Percentiles rank a stretch among this genome's conserved stretches.
phyloP scores from a whole-genome alignment of 176 grass and related monocot genomes.

The Chloris gayana region DNA sequence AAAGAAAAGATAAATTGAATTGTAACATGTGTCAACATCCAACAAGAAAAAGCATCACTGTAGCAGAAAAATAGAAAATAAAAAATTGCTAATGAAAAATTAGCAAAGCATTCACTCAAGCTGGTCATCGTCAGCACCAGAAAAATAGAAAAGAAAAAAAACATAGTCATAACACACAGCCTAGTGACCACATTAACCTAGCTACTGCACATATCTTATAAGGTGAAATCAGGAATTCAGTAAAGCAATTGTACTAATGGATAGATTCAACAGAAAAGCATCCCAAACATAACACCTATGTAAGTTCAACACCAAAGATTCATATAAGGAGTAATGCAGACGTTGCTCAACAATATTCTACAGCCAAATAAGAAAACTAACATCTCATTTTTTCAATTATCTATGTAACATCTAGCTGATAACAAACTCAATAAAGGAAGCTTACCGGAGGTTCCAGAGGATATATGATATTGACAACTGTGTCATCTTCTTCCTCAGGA shows the following conservation, averaged over 20 bases:
- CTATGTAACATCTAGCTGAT: conserved; percentile 1
- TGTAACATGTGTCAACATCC: not conserved
- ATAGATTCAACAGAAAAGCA: conserved; percentile 14
- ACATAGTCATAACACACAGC: not conserved
- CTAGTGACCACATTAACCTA: not conserved
- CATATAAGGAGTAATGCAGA: too few relatives aligned
- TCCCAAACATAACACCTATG: not conserved
- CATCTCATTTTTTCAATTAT: not conserved
- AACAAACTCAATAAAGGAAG: conserved; percentile 30
- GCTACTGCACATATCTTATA: not conserved
- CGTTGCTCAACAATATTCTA: too few relatives aligned
- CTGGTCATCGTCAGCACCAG: not conserved
- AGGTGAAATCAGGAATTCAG: conserved; percentile 1
- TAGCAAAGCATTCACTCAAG: not conserved
- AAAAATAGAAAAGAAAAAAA: not conserved
- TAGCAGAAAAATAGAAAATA: not conserved
- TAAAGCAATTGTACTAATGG: not conserved
- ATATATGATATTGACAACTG: conserved; percentile 84
- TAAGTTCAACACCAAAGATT: conserved; percentile 6
- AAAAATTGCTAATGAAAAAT: too few relatives aligned
- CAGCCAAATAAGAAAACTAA: too few relatives aligned
- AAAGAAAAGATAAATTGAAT: too few relatives aligned
- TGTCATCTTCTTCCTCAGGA: conserved; percentile 85
- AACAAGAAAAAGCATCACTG: not conserved
- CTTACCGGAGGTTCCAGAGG: conserved; percentile 78